Conservation (phyloP, 192 early-diverging fungal genomes). For the Diversispora epigaea region DNA sequence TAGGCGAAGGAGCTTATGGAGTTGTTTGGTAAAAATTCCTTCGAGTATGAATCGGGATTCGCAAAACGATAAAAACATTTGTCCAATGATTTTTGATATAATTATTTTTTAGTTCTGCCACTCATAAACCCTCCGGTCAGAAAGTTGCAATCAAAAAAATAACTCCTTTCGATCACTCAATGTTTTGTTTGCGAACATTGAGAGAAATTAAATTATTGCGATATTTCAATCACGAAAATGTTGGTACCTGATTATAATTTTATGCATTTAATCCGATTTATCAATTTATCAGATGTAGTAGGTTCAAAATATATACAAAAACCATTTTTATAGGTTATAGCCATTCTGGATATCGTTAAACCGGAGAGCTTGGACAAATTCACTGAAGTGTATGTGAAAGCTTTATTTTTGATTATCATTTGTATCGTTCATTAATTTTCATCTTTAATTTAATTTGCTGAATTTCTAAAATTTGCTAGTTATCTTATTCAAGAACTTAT, state of each 20-base stretch:
- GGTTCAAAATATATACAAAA: neutral
- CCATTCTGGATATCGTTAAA: conserved; percentile 88
- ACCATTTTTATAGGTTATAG: conserved; percentile 75
- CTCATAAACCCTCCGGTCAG: conserved; percentile 74
- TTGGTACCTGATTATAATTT: conserved; percentile 37
- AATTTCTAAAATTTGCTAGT: conserved; percentile 30
- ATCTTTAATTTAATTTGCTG: neutral
- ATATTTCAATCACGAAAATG: conserved; percentile 84
- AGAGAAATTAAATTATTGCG: conserved; percentile 84
- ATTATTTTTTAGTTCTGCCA: conserved; percentile 63
- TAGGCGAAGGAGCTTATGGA: conserved; percentile 93
- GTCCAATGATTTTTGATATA: neutral
- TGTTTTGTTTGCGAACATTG: conserved; percentile 80
- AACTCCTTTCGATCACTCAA: conserved; percentile 78
- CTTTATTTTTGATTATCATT: neutral
- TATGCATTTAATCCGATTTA: neutral
- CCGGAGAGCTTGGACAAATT: conserved; percentile 77
- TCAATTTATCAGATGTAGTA: conserved; percentile 15
- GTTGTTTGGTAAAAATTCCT: conserved; percentile 78
- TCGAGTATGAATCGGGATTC: neutral
- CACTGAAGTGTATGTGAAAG: conserved; percentile 74
- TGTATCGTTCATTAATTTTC: neutral
- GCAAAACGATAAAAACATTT: neutral
- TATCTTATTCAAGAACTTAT: conserved; percentile 98
- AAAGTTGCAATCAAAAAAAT: conserved; percentile 94